Evolutionary conservation across 2,329 filamentous ascomycete genomes (phyloP).

Genomic region (Sporothrix humicola): DNA sequence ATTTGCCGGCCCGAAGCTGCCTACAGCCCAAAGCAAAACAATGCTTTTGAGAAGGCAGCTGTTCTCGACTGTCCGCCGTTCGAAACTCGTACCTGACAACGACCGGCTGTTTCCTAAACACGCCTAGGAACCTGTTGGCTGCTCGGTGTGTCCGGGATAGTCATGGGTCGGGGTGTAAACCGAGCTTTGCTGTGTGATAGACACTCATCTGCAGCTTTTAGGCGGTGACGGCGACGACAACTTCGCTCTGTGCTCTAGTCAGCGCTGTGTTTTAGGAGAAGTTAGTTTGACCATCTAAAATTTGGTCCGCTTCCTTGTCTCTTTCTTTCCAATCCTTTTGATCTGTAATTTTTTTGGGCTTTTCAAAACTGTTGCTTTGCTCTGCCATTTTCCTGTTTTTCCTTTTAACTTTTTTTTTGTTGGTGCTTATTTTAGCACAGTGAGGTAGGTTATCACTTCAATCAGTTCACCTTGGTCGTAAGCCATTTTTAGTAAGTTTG

Average conservation of each 20-base stretch:
- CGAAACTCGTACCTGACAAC: too few species aligned
- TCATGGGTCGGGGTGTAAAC: too few species aligned
- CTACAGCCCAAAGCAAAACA: neutral
- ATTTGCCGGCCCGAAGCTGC: neutral
- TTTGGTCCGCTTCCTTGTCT: neutral
- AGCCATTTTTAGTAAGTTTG: slow-evolving; percentile 4
- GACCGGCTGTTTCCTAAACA: too few species aligned
- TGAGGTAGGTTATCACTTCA: neutral
- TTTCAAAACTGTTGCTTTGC: neutral
- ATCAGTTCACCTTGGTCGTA: slow-evolving; percentile 18
- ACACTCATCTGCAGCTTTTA: neutral
- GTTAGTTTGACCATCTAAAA: neutral
- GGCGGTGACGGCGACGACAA: neutral
- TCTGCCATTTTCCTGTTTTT: slow-evolving; percentile 7
- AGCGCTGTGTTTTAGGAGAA: neutral
- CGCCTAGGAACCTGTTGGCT: too few species aligned
- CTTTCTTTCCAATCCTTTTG: too few species aligned
- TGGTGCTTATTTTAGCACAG: neutral
- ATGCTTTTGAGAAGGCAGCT: too few species aligned
- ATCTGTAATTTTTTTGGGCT: neutral
- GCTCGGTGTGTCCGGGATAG: too few species aligned
- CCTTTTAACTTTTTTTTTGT: slow-evolving; percentile 15
- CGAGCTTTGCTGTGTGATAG: neutral
- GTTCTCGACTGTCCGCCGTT: too few species aligned
- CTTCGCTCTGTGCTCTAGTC: slow-evolving; percentile 7